Percentiles rank a stretch among this genome's conserved stretches.
Evolutionary conservation across 2,329 filamentous ascomycete genomes (phyloP).

Genomic region (Calonectria fujianensis): DNA sequence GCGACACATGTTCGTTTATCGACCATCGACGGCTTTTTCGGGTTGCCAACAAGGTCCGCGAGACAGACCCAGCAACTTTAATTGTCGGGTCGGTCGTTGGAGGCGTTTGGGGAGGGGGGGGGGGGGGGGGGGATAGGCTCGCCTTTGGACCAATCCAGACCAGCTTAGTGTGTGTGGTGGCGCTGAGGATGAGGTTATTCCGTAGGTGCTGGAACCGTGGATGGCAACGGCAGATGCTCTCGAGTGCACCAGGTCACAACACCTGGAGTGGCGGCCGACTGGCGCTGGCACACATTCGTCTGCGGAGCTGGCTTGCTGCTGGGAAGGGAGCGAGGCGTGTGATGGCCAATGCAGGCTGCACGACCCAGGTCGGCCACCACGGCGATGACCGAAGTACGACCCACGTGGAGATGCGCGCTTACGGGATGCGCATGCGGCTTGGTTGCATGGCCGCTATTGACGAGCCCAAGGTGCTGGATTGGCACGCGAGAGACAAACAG

Average conservation of each 20-base stretch:
- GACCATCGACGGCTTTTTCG: slow-evolving; percentile 16
- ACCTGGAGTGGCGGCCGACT: slow-evolving; percentile 11
- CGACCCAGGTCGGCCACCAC: slow-evolving; percentile 41
- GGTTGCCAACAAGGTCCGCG: not conserved
- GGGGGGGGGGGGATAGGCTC: slow-evolving; percentile 7
- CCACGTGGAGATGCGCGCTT: slow-evolving; percentile 55
- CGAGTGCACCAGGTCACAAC: not conserved
- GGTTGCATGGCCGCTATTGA: slow-evolving; percentile 22
- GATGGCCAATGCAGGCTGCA: slow-evolving; percentile 27
- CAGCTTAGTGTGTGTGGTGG: slow-evolving; percentile 21
- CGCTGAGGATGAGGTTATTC: slow-evolving; percentile 38
- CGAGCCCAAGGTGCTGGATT: slow-evolving; percentile 38
- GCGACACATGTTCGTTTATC: slow-evolving; percentile 14
- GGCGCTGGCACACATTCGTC: not conserved
- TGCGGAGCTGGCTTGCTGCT: slow-evolving; percentile 28
- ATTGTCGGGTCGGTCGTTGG: not conserved
- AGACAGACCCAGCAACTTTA: slow-evolving; percentile 14
- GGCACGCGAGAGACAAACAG: slow-evolving; percentile 38
- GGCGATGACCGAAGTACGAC: slow-evolving; percentile 52
- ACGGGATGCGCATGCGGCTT: slow-evolving; percentile 46
- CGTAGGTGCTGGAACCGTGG: not conserved
- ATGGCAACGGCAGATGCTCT: not conserved
- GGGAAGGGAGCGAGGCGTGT: slow-evolving; percentile 14
- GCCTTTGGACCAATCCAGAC: slow-evolving; percentile 50
- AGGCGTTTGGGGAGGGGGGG: not conserved